Evolutionary conservation across 2,329 filamentous ascomycete genomes (phyloP).

Genomic region (Juglanconis oblonga): DNA sequence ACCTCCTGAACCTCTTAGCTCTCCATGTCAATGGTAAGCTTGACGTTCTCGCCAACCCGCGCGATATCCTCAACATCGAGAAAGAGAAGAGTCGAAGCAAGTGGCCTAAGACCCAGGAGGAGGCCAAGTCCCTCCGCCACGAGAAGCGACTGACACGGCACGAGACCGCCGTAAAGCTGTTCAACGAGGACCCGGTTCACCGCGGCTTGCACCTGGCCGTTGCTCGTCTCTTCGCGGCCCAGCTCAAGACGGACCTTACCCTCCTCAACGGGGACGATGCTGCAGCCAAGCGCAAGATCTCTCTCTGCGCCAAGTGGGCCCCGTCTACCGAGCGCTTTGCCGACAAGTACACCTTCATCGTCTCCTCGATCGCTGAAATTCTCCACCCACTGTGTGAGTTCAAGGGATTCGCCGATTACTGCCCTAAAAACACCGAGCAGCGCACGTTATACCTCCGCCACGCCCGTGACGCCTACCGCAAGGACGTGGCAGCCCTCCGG

Average conservation of each 20-base stretch:
- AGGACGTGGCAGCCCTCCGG: conserved; percentile 49
- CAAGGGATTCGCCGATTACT: conserved; percentile 30
- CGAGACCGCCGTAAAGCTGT: conserved; percentile 33
- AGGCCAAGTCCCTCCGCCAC: conserved; percentile 24
- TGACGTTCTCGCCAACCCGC: conserved; percentile 36
- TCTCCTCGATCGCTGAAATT: conserved; percentile 55
- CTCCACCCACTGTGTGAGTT: conserved; percentile 38
- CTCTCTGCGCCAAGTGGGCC: conserved; percentile 60
- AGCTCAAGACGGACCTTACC: conserved; percentile 46
- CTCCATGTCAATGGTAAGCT: conserved; percentile 49
- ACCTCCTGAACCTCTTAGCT: conserved; percentile 55
- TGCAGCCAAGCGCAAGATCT: conserved; percentile 42
- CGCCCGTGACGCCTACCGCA: conserved; percentile 52
- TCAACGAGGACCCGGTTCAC: conserved; percentile 45
- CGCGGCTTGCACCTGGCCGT: conserved; percentile 49
- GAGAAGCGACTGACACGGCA: conserved; percentile 38
- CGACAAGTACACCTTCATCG: conserved; percentile 56
- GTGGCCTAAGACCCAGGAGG: conserved; percentile 22
- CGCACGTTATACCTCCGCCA: conserved; percentile 52
- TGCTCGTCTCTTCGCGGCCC: conserved; percentile 54
- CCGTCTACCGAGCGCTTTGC: conserved; percentile 53
- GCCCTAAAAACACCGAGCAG: conserved; percentile 26
- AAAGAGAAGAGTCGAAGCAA: conserved; percentile 22
- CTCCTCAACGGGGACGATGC: conserved; percentile 37
- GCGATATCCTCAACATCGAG: conserved; percentile 38